Base-by-base conservation (phyloP, 192 early-diverging fungal genomes). In the Backusella liffmaniae region DNA sequence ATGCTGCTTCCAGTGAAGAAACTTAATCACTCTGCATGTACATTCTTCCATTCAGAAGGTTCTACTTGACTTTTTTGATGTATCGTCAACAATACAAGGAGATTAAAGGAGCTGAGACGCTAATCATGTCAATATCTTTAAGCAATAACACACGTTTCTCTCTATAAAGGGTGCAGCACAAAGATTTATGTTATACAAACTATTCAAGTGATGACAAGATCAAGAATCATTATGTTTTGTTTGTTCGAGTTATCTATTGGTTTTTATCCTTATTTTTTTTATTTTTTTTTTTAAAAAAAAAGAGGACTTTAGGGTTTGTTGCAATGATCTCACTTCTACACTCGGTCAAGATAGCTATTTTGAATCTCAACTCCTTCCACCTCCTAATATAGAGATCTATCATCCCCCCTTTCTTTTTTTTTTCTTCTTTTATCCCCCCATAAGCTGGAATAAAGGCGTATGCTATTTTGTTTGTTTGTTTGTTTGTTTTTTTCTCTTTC, bases 381-480 rank as follows among this genome's bases (percentile, higher is more conserved):
- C 56, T 62, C 56, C 56, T 62, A 62, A 62, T 62, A 62, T 62
- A 62, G 56, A 62, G 56, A 62, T 13, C 56, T 3, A 62, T 29
- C 56, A 29, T 26, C 56, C 56, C 56, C 56, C 56, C 23, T 26
- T 59, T 59, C 56, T 59, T 62, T 32, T 62, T 62, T 62, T 26
- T 9, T 12, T 29, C n/a, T 49, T n/a, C 18, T 49, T 44, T 49
- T 49, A 49, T 49, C 21, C 56, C 56, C 56, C 56, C 56, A 62
- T 62, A 62, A 62, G 56, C 56, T 62, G 56, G 26, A 62, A 62
- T 62, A 62, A 62, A 62, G 56, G 56, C 56, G 56, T 62, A 62
- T 10, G 26, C 56, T 62, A 29, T 13, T 59, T 59, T 59, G 56
- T 62, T 62, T 62, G 10, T 56, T 56, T 56, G 13, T 41, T 41